phyloP scores from a whole-genome alignment of 2,329 filamentous ascomycete species.

The Beauveria bassiana region DNA sequence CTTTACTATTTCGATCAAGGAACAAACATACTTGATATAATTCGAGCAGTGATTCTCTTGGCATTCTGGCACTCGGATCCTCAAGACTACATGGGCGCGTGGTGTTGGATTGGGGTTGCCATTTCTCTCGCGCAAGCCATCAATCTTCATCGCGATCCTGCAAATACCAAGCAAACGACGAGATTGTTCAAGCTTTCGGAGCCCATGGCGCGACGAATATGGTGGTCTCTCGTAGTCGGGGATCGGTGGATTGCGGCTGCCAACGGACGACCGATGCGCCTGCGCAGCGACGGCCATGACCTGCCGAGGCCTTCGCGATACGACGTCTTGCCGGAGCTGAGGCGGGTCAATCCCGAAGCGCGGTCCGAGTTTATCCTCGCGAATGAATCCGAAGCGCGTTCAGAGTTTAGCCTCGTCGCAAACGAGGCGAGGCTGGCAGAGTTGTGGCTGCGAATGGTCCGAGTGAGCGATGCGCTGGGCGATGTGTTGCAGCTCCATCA shows the following conservation, averaged over 20 bases:
- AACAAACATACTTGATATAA: not conserved
- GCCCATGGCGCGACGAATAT: not conserved
- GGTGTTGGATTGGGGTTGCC: constrained; percentile 4
- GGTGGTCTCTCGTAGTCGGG: constrained; percentile 2
- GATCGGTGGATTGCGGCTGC: constrained; percentile 7
- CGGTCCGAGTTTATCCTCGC: not conserved
- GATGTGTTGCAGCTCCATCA: not conserved
- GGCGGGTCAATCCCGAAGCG: not conserved
- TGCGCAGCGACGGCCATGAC: constrained; percentile 5
- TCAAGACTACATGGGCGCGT: not conserved
- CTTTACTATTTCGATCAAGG: not conserved
- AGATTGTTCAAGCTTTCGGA: not conserved
- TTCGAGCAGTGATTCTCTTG: not conserved
- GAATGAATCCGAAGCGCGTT: not conserved
- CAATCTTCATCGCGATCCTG: not conserved
- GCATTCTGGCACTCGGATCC: constrained; percentile 3
- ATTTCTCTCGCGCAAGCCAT: not conserved
- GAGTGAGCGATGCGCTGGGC: not conserved
- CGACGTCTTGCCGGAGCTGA: not conserved
- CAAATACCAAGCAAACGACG: not conserved
- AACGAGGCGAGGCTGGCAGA: not conserved
- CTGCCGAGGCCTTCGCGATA: not conserved
- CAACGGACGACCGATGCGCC: constrained; percentile 7
- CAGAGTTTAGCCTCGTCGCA: not conserved
- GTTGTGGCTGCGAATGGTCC: not conserved